Conservation (phyloP, 129 eudicot species). For the Artemisia annua region DNA sequence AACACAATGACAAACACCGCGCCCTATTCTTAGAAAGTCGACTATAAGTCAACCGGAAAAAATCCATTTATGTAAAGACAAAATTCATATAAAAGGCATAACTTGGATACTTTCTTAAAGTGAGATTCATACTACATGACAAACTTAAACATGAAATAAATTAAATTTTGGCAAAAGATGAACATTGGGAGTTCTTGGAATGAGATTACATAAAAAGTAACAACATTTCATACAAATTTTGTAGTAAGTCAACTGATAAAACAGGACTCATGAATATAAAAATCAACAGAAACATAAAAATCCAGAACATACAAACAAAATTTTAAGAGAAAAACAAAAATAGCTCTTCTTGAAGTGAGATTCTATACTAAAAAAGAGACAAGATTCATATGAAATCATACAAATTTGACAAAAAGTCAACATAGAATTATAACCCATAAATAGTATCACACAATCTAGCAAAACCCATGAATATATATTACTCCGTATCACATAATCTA, state of each 20-base stretch:
- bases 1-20: too few relatives aligned
- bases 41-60: background rate
- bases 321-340: background rate
- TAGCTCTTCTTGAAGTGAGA: constrained; percentile 18
- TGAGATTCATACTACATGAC: too few relatives aligned
- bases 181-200: too few relatives aligned
- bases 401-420: constrained; percentile 4
- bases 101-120: too few relatives aligned
- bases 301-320: background rate
- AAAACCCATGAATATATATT: too few relatives aligned
- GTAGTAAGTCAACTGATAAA: background rate
- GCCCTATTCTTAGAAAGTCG: background rate
- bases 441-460: too few relatives aligned
- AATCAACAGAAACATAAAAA: background rate
- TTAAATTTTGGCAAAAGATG: too few relatives aligned
- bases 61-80: background rate
- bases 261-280: constrained; percentile 4
- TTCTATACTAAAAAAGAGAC: background rate
- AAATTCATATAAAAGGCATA: too few relatives aligned
- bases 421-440: background rate
- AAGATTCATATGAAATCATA: background rate
- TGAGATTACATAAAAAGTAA: too few relatives aligned
- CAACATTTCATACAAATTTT: background rate
- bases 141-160: too few relatives aligned
- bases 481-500: background rate